Conservation (phyloP, 495 filamentous ascomycete species). For the Pyrenula aspistea region DNA sequence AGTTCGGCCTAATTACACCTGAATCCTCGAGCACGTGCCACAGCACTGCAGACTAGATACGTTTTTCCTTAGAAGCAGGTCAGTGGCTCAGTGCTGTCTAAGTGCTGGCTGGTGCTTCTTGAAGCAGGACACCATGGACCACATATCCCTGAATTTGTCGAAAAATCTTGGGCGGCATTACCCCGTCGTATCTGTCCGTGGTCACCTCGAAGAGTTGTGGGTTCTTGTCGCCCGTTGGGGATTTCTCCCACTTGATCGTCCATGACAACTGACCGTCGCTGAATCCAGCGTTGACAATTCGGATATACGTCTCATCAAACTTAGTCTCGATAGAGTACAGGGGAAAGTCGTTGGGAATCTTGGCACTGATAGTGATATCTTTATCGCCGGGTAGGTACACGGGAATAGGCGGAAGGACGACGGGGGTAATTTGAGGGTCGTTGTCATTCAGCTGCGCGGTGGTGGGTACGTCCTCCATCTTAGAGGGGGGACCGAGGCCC, state of each 20-base stretch:
- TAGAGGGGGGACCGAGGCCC: background rate
- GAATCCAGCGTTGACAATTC: background rate
- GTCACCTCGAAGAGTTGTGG: background rate
- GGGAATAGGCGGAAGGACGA: background rate
- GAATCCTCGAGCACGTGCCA: too few relatives aligned
- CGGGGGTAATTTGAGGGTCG: background rate
- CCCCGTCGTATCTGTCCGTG: background rate
- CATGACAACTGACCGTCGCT: background rate
- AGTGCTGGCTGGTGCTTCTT: too few relatives aligned
- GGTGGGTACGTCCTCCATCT: background rate
- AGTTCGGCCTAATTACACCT: too few relatives aligned
- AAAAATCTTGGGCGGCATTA: background rate
- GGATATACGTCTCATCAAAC: background rate
- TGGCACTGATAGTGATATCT: background rate
- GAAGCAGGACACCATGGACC: background rate
- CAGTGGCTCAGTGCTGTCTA: too few relatives aligned
- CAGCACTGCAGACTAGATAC: too few relatives aligned
- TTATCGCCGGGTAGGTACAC: background rate
- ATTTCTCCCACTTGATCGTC: background rate
- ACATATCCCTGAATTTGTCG: background rate
- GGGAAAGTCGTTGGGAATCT: background rate
- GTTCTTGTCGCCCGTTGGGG: background rate
- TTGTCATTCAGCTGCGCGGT: too few relatives aligned
- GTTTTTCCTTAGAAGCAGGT: too few relatives aligned
- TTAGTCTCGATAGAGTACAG: background rate